Evolutionary conservation across 2,329 filamentous ascomycete genomes (phyloP).

Genomic region (Rutstroemia sp.): DNA sequence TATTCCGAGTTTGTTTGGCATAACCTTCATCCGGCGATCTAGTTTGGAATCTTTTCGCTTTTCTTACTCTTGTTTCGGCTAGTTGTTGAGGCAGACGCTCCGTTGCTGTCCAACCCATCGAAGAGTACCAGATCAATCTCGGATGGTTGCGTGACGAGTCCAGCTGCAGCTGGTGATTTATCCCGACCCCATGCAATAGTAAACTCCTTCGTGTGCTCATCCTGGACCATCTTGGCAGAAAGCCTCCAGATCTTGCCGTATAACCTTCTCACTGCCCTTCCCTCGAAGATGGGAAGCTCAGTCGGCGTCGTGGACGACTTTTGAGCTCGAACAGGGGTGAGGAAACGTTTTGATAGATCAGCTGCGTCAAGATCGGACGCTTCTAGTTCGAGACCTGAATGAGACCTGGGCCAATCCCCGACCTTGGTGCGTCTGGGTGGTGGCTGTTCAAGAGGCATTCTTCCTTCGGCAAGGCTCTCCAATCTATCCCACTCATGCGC

Average conservation of each 20-base stretch:
- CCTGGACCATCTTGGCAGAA: constrained; percentile 35
- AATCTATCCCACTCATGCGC: constrained; percentile 49
- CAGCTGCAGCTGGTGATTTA: constrained; percentile 23
- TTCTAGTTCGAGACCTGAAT: background rate
- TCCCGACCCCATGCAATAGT: constrained; percentile 40
- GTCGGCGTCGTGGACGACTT: background rate
- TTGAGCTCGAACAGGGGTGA: background rate
- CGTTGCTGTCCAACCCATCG: constrained; percentile 17
- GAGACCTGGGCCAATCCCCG: background rate
- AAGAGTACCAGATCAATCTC: constrained; percentile 40
- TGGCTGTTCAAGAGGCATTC: constrained; percentile 9
- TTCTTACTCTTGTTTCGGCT: background rate
- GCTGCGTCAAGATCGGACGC: no score
- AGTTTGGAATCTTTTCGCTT: background rate
- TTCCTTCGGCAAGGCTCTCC: constrained; percentile 36
- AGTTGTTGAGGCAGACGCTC: background rate
- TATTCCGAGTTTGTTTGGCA: no score
- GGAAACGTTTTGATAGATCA: no score
- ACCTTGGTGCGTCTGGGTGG: constrained; percentile 19
- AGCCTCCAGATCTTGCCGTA: constrained; percentile 39
- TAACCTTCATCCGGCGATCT: background rate
- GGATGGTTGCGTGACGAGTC: constrained; percentile 25
- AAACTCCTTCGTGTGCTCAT: constrained; percentile 26
- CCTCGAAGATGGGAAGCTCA: background rate
- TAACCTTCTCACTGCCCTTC: constrained; percentile 39